Percentiles rank a stretch among this genome's conserved stretches.
These are phyloP conservation scores for Trypanosoma vivax DNA, from an alignment of 208 protist genomes.

Conservation along the genomic window DNA sequence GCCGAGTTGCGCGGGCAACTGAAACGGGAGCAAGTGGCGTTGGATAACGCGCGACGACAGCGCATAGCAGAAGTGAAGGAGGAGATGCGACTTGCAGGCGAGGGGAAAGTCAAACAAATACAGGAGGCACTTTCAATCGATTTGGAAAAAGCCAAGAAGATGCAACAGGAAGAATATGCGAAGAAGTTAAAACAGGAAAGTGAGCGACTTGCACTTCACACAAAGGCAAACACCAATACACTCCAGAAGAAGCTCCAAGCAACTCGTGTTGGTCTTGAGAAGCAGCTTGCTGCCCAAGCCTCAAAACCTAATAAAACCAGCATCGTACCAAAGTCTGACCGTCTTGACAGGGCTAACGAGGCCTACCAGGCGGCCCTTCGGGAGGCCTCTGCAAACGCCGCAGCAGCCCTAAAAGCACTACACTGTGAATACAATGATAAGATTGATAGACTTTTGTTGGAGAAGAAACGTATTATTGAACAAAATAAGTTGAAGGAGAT, in stretches of 20 bases:
- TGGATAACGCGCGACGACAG: conserved; percentile 1
- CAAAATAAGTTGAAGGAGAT: too few species aligned
- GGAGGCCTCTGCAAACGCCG: conserved; percentile 3
- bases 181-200: conserved; percentile 2
- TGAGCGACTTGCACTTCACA: conserved; percentile 1
- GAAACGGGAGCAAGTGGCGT: conserved; percentile 6
- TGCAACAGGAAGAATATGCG: neutral
- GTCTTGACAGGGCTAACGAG: neutral
- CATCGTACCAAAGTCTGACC: neutral
- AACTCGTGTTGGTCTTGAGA: neutral
- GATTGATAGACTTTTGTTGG: conserved; percentile 3
- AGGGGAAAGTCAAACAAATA: conserved; percentile 1
- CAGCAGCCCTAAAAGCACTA: conserved; percentile 6
- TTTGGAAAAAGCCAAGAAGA: conserved; percentile 10
- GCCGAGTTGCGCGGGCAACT: conserved; percentile 4
- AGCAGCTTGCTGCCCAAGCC: neutral
- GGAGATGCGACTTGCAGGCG: conserved; percentile 27
- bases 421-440: conserved; percentile 12
- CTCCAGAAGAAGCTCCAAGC: conserved; percentile 7
- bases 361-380: conserved; percentile 7
- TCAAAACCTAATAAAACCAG: neutral
- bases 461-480: conserved; percentile 1
- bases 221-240: conserved; percentile 4
- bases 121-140: conserved; percentile 1
- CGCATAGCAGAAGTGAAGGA: conserved; percentile 17